Base-by-base conservation (phyloP, 305 asterid species). In the Andrographis paniculata region DNA sequence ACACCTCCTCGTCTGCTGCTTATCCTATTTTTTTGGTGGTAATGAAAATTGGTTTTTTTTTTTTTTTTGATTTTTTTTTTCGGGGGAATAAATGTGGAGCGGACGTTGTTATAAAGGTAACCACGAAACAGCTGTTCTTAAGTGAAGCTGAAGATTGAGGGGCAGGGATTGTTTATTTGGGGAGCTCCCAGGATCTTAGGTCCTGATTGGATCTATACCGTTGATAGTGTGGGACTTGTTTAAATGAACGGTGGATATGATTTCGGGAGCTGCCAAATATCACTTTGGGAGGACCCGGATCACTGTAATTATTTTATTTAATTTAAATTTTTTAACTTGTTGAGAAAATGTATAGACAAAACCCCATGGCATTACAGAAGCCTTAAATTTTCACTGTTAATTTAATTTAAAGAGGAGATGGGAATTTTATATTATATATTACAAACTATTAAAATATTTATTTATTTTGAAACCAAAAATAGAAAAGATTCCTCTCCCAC, bases 121-220 rank as follows among this genome's bases (percentile, higher is more conserved):
- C 45, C 28, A 59, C 72, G 73, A 70, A 64, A 60, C 63, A 64
- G 75, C 64, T 61, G 9, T 9, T 9, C 12, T 71, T 61, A 75
- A 70, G 14, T 27, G 75, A 54, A 56, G 68, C 53, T 68, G 54
- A 35, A 57, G 74, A 68, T 68, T 76, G 68, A 65, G 51, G 49
- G 53, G 0, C 24, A 9, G 60, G 61, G 7, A 37, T 48, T 37
- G 6, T 6, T 6, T 0, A 2, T 33, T 13, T 33, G 4, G 13
- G n/a, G 14, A 11, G 12, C 13, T 33, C 38, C 38, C 14, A n/a
- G 38, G 38, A 33, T 33, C 38, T 6, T 4, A 33, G n/a, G 14
- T 33, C 38, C 38, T 2, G 38, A 33, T 6, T 6, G 4, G 38
- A 33, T 33, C 38, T n/a, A 33, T 13, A 10, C 38, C 38, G 38